phyloP scores from a whole-genome alignment of 257 asterid species.

The Solanum lycopersicoides region DNA sequence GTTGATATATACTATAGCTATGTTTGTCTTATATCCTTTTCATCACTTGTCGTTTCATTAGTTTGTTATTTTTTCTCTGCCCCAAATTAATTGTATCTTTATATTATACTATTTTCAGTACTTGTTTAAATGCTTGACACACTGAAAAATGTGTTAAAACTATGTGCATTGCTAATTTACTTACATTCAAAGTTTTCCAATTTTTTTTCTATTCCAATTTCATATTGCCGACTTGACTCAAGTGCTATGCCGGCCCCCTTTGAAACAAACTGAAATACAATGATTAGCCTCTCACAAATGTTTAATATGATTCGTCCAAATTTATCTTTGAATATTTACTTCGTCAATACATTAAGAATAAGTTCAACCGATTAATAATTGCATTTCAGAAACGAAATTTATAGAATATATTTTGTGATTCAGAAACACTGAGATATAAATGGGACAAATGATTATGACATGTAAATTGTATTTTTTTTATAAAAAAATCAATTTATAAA shows the following conservation, averaged over 20 bases:
- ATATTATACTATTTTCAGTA: not conserved
- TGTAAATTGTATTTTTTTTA: not conserved
- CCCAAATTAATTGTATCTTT: not conserved
- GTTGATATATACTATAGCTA: not conserved
- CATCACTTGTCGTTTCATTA: not conserved
- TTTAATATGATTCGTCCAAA: not conserved
- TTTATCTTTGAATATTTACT: not conserved
- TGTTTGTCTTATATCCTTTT: not conserved
- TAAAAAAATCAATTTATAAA: not conserved
- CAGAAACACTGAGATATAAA: not conserved
- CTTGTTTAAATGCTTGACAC: not conserved
- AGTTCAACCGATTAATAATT: not conserved
- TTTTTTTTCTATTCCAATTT: not conserved
- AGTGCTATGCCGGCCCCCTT: not conserved
- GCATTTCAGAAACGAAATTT: not conserved
- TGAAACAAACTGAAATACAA: not conserved
- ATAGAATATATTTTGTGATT: not conserved
- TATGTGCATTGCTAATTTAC: not conserved
- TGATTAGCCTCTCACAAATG: not conserved
- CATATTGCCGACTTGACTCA: not conserved
- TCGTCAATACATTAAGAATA: not conserved
- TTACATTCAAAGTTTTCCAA: not conserved
- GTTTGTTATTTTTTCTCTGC: not conserved
- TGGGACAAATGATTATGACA: not conserved
- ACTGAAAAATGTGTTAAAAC: not conserved